phyloP scores from a whole-genome alignment of 805 yeast species.

The Zygosaccharomyces bisporus region DNA sequence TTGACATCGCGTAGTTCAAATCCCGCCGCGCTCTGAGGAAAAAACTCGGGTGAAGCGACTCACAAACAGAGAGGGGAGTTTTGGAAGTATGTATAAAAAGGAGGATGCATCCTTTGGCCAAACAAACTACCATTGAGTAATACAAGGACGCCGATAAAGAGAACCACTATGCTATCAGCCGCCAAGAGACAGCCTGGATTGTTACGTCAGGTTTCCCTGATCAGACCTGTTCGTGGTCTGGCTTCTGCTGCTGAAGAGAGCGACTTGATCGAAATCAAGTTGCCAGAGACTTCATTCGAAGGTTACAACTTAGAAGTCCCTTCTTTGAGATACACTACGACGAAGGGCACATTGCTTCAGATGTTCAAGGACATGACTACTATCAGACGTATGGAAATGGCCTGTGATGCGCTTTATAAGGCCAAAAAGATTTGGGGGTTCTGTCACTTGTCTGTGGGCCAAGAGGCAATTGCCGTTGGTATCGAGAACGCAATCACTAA shows the following conservation, averaged over 20 bases:
- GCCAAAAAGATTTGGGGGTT: slow-evolving; percentile 98
- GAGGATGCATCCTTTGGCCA: background rate
- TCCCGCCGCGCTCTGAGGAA: slow-evolving; percentile 2
- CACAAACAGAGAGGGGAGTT: slow-evolving; percentile 5
- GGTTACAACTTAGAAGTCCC: slow-evolving; percentile 79
- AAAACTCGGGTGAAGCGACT: slow-evolving; percentile 8
- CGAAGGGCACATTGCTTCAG: slow-evolving; percentile 73
- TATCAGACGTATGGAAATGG: slow-evolving; percentile 98
- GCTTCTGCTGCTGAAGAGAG: slow-evolving; percentile 24
- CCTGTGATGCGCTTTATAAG: slow-evolving; percentile 95
- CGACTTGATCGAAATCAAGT: slow-evolving; percentile 46
- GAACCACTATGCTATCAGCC: slow-evolving; percentile 12
- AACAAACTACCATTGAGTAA: background rate
- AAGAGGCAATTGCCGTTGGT: slow-evolving; percentile 98
- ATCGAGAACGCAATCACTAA: slow-evolving; percentile 89
- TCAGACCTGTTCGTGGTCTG: slow-evolving; percentile 13
- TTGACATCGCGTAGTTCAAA: slow-evolving; percentile 8
- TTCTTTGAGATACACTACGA: slow-evolving; percentile 66
- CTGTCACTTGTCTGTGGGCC: slow-evolving; percentile 98
- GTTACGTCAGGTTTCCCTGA: slow-evolving; percentile 4
- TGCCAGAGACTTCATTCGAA: slow-evolving; percentile 81
- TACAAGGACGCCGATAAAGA: background rate
- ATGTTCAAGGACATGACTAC: slow-evolving; percentile 96
- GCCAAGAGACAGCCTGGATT: slow-evolving; percentile 10
- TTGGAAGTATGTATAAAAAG: background rate